Evolutionary conservation across 1,284 basidiomycete species (phyloP).

Genomic region (Boletus chippewaensis): DNA sequence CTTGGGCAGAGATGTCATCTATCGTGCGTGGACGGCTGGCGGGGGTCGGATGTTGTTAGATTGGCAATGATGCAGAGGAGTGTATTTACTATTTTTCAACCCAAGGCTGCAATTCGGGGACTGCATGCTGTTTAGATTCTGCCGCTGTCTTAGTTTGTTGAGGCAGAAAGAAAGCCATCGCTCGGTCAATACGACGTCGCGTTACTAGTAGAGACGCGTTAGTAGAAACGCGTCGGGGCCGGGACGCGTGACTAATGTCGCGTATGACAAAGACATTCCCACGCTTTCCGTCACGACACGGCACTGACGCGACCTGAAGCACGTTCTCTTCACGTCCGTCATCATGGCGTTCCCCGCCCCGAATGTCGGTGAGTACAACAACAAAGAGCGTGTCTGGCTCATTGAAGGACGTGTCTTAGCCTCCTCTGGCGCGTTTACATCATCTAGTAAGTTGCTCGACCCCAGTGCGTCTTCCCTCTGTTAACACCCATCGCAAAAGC

Average conservation of each 20-base stretch:
- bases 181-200: too few species aligned
- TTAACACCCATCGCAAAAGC: conserved; percentile 14
- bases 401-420: conserved; percentile 14
- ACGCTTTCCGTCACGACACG: conserved; percentile 18
- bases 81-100: conserved; percentile 88
- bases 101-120: conserved; percentile 83
- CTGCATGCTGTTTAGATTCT: conserved; percentile 39
- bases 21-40: conserved; percentile 92
- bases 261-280: conserved; percentile 30
- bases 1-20: conserved; percentile 95
- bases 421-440: conserved; percentile 4
- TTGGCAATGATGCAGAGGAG: background rate
- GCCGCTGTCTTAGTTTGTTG: conserved; percentile 38
- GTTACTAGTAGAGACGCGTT: conserved; percentile 13
- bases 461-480: background rate
- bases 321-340: conserved; percentile 13
- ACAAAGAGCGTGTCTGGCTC: conserved; percentile 8
- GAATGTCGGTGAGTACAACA: conserved; percentile 33
- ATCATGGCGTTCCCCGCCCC: conserved; percentile 36
- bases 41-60: conserved; percentile 7
- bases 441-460: conserved; percentile 16
- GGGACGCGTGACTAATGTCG: conserved; percentile 31
- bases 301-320: conserved; percentile 16
- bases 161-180: conserved; percentile 55
- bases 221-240: background rate